Percentiles rank a stretch among this genome's conserved stretches.
phyloP scores from a whole-genome alignment of 768 basidiomycete genomes.

The Leccinum sublutescens region DNA sequence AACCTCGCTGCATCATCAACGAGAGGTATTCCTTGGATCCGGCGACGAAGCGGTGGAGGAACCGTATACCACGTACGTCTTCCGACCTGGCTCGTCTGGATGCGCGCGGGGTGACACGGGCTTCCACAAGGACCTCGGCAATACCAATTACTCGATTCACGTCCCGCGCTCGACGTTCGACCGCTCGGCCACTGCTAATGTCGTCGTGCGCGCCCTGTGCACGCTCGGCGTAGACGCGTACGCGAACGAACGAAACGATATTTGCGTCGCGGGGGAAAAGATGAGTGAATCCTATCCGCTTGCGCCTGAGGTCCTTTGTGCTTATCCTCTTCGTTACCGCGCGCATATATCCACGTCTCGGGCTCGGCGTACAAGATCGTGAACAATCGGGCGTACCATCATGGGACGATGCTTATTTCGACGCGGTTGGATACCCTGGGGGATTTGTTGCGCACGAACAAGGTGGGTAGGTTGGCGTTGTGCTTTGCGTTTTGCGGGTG shows the following conservation, averaged over 20 bases:
- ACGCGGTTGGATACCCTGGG: conserved; percentile 72
- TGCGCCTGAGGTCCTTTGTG: neutral
- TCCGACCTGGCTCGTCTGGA: neutral
- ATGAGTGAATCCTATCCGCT: conserved; percentile 52
- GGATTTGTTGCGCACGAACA: conserved; percentile 62
- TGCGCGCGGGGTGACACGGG: neutral
- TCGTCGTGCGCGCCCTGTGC: conserved; percentile 76
- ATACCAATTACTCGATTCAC: conserved; percentile 96
- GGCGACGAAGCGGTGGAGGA: conserved; percentile 89
- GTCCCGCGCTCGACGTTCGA: conserved; percentile 80
- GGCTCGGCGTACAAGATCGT: conserved; percentile 98
- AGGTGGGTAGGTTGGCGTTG: conserved; percentile 49
- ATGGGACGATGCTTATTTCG: conserved; percentile 97
- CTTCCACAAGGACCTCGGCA: conserved; percentile 78
- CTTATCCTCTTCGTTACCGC: neutral
- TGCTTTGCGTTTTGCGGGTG: neutral
- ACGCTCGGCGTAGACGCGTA: conserved; percentile 72
- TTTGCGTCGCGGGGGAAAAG: conserved; percentile 84
- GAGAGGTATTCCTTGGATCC: conserved; percentile 68
- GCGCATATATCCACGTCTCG: conserved; percentile 63
- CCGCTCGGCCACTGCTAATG: conserved; percentile 68
- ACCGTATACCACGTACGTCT: conserved; percentile 90
- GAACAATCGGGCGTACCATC: conserved; percentile 89
- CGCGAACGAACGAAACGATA: conserved; percentile 89
- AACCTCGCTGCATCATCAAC: conserved; percentile 60